Percentiles rank a stretch among this genome's conserved stretches.
Evolutionary conservation across 176 grass and related monocot species (phyloP).

Genomic region (Aegilops speltoides): DNA sequence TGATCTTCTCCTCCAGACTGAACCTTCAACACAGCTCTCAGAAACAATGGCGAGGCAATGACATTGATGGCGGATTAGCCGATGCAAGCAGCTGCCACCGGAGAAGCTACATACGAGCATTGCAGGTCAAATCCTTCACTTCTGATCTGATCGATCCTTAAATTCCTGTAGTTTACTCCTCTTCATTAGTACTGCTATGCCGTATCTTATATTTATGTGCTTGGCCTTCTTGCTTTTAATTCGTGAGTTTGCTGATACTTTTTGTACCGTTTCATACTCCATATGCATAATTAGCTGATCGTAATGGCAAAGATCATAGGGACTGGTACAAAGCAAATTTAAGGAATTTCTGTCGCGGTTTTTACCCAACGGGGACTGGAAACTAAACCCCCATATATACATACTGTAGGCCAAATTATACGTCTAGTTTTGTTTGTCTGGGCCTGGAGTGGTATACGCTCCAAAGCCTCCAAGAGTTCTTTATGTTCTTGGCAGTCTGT

Average conservation of each 20-base stretch:
- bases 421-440: constrained; percentile 51
- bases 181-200: constrained; percentile 8
- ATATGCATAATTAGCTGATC: constrained; percentile 17
- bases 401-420: constrained; percentile 41
- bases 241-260: constrained; percentile 16
- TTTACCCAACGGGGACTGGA: constrained; percentile 29
- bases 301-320: constrained; percentile 3
- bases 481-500: constrained; percentile 63
- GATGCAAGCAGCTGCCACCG: background rate
- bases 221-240: constrained; percentile 36
- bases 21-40: constrained; percentile 20
- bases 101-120: constrained; percentile 7
- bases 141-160: constrained; percentile 39
- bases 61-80: constrained; percentile 10
- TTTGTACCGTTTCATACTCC: constrained; percentile 12
- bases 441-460: constrained; percentile 52
- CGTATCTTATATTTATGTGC: constrained; percentile 19
- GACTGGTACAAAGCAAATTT: background rate
- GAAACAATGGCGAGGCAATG: constrained; percentile 9
- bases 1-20: constrained; percentile 26
- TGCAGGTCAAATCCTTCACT: constrained; percentile 69
- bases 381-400: constrained; percentile 25
- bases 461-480: constrained; percentile 40
- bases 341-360: constrained; percentile 1
- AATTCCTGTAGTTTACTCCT: constrained; percentile 30